Base-by-base conservation (phyloP, 192 early-diverging fungal species). In the Gonapodya prolifera region DNA sequence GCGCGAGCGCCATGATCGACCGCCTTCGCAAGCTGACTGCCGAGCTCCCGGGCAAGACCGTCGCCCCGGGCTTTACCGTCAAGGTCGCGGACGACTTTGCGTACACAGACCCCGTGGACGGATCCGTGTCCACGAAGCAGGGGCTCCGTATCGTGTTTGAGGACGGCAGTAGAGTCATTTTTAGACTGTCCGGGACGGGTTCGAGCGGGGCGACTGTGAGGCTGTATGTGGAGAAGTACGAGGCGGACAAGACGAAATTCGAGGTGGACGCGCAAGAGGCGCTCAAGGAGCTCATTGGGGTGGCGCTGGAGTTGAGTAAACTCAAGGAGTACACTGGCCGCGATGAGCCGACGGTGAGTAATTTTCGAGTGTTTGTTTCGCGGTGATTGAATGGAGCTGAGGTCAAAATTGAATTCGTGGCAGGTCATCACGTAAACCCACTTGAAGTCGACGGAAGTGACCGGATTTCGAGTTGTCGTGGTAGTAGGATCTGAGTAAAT, bases 201-300 rank as follows among this genome's bases (percentile, higher is more conserved):
- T 93, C 91, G 1, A 92, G 96, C 75, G 97, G 97, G 30, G 97
- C 97, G 0, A 99, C 97, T 71, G 87, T 99, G 33, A 92, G 97
- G 78, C 85, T 99, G 33, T 99, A 99, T 80, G 94, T 98, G 45
- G 97, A 99, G 81, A 93, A 96, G 83, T 95, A 95, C 82, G 86
- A 88, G 29, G 79, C 35, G 32, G 76, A 76, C 45, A 30, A 32
- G 32, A 33, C 76, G 18, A 32, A 34, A 34, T 76, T 76, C 69
- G 76, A 76, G 17, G 31, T 30, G 35, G 76, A 76, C 29, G 32
- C 77, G 34, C 94, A 95, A 81, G 83, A 83, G n/a, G 96, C 94
- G 1, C 90, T 99, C 33, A 88, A 93, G 81, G 92, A 91, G 18
- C 83, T 99, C 81, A 95, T 99, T 80, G 83, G 92, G 75, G 87